Evolutionary conservation across 2,329 filamentous ascomycete genomes (phyloP), one percentile per base, ranked within the genome.

Genomic region (Penicillium sp.): DNA sequence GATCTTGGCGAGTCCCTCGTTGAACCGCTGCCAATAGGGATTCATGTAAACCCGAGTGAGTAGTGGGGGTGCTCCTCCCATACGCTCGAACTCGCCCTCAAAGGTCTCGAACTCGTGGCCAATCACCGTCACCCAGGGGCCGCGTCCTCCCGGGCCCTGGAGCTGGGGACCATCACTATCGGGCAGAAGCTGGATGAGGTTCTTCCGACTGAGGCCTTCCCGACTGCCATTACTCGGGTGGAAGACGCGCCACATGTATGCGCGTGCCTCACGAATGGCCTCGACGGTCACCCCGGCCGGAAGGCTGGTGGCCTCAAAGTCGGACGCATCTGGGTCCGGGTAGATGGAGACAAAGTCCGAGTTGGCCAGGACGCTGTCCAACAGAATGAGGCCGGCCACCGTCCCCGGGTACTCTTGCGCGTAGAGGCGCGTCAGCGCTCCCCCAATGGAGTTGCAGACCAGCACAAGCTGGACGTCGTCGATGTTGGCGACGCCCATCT

Each of bases 331-430:
- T 0, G 78, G 76, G 46, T 81, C 71, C 0, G 78, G 78, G 54
- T 77, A 78, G 4, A 80, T 45, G 4, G 71, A 74, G 2, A 77
- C 69, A 19, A 77, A 75, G 49, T 81, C 74, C 0, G 72, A 71
- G 52, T 80, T 77, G 11, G 78, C 74, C 56, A 81, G 72, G 47
- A 78, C 74, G 23, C 72, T 77, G 53, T 81, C 78, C 1, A 82
- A 71, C 7, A 80, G 68, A 1, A 81, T 21, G 3, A 75, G 58
- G 0, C 64, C 76, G 0, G 66, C 62, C 0, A 77, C 70, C 0
- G 62, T 65, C 2, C 68, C 64, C 0, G 74, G 70, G 36, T 77
- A 69, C 1, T 59, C 55, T 35, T 71, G 62, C 1, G 74, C 70
- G 51, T 75, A 79, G 7, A 80, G 66, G 1, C 78, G 70, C 1